Evolutionary conservation across 2,329 filamentous ascomycete genomes (phyloP).

Genomic region (Fusarium cicatricum): DNA sequence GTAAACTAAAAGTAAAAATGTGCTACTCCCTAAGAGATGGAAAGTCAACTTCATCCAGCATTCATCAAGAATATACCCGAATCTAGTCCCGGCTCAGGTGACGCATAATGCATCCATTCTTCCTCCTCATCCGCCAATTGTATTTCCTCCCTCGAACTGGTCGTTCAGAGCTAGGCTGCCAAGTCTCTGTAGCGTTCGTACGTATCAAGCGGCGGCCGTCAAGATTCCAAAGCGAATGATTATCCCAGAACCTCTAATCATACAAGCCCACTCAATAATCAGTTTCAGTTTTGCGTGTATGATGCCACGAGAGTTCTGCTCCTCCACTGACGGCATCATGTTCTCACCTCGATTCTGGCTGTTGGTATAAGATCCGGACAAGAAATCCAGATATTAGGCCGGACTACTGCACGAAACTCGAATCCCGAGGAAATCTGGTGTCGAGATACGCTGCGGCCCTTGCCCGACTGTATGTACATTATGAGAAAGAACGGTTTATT

Average conservation of each 20-base stretch:
- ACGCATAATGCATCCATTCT: conserved; percentile 58
- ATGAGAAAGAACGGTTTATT: conserved; percentile 17
- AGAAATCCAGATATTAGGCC: conserved; percentile 35
- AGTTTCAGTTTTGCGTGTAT: conserved; percentile 55
- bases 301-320: conserved; percentile 52
- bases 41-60: conserved; percentile 30
- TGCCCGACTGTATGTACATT: conserved; percentile 6
- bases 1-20: conserved; percentile 35
- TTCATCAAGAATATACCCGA: conserved; percentile 52
- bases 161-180: conserved; percentile 48
- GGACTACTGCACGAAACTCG: conserved; percentile 39
- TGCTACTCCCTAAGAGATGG: conserved; percentile 33
- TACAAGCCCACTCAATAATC: conserved; percentile 42
- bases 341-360: conserved; percentile 36
- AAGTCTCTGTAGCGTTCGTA: conserved; percentile 53
- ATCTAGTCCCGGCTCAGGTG: conserved; percentile 56
- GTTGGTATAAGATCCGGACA: conserved; percentile 32
- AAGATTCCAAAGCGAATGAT: conserved; percentile 54
- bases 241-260: conserved; percentile 48
- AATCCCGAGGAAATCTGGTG: conserved; percentile 9
- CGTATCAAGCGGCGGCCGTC: conserved; percentile 52
- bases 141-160: conserved; percentile 50
- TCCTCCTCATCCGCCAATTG: conserved; percentile 55
- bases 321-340: conserved; percentile 43
- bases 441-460: neutral